Evolutionary conservation across 176 grass and related monocot species (phyloP).

Genomic region (Eragrostis nindensis): DNA sequence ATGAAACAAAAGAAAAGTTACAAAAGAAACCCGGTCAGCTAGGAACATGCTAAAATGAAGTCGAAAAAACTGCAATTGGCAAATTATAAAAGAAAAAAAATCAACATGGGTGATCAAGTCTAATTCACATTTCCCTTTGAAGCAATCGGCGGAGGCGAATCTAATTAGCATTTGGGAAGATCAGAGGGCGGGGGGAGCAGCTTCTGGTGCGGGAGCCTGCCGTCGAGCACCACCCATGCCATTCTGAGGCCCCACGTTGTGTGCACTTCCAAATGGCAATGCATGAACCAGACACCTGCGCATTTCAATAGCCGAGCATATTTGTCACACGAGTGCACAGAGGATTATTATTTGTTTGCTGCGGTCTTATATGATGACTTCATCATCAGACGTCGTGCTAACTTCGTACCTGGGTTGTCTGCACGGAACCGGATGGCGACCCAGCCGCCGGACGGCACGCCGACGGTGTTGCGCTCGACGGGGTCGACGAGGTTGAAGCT

Average conservation of each 20-base stretch:
- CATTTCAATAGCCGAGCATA: not conserved
- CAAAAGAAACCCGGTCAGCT: constrained; percentile 31
- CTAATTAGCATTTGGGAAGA: constrained; percentile 54
- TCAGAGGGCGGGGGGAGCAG: constrained; percentile 57
- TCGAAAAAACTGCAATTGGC: constrained; percentile 44
- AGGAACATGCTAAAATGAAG: constrained; percentile 11
- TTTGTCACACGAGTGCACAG: not conserved
- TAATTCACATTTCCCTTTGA: constrained; percentile 33
- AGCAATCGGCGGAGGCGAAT: not conserved
- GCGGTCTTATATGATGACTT: not conserved
- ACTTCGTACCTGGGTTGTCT: constrained; percentile 69
- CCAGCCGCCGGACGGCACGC: constrained; percentile 71
- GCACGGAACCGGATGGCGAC: constrained; percentile 75
- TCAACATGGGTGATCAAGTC: not conserved
- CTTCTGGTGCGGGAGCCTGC: constrained; percentile 48
- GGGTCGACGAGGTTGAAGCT: constrained; percentile 84
- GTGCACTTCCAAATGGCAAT: constrained; percentile 67
- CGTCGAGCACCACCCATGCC: constrained; percentile 59
- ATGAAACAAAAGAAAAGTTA: constrained; percentile 3
- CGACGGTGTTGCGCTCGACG: constrained; percentile 78
- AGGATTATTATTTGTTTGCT: not conserved
- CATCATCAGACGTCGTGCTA: too few relatives aligned
- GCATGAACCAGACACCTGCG: constrained; percentile 73
- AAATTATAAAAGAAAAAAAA: constrained; percentile 9
- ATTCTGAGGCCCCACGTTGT: constrained; percentile 62